Evolutionary conservation across 495 filamentous ascomycete genomes (phyloP).

Genomic region (Podospora tetraspora): DNA sequence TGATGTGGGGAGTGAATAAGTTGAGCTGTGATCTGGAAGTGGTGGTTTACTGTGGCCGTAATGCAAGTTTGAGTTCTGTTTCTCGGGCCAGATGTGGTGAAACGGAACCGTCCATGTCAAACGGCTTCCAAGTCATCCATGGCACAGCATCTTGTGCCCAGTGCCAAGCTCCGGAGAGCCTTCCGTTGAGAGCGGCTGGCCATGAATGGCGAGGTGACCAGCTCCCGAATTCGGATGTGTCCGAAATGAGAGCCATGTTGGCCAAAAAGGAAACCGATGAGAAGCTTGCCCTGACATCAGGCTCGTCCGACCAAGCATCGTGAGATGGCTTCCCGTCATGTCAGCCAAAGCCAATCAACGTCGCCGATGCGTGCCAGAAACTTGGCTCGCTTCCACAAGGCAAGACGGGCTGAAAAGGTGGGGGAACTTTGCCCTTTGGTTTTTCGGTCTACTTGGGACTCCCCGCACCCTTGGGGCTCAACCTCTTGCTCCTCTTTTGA

Average conservation of each 20-base stretch:
- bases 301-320: neutral
- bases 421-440: neutral
- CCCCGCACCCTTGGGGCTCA: slow-evolving; percentile 5
- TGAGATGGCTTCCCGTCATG: neutral
- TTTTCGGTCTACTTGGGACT: slow-evolving; percentile 13
- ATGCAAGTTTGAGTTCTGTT: too few species aligned
- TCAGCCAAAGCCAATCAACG: neutral
- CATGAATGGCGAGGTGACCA: neutral
- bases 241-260: neutral
- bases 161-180: neutral
- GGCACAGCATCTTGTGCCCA: too few species aligned
- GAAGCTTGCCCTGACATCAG: neutral
- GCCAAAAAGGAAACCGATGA: neutral
- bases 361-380: neutral
- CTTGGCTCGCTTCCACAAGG: neutral
- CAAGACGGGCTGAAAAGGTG: neutral
- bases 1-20: too few species aligned
- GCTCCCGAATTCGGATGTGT: neutral
- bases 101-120: too few species aligned
- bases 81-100: too few species aligned
- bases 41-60: too few species aligned
- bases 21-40: too few species aligned
- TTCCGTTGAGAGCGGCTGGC: neutral
- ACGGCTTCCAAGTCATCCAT: too few species aligned
- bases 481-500: neutral